A percentile compares a stretch with the other conserved stretches of the same genome.
phyloP scores from a whole-genome alignment of 306 rosid species.

The Gleditsia sinensis region DNA sequence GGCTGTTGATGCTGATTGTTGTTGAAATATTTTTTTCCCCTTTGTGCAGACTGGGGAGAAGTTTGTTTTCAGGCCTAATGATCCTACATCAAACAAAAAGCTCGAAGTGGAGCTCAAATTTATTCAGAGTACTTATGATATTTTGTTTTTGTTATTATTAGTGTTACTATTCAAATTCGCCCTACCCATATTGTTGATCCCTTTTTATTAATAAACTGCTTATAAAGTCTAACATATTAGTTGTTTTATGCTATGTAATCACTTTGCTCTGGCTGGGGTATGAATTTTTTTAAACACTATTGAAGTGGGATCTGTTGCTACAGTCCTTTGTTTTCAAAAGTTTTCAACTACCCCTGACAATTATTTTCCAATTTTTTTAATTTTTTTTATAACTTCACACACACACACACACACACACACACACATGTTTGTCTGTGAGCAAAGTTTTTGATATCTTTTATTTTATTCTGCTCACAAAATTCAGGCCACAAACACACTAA shows the following conservation, averaged over 20 bases:
- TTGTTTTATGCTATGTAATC: background rate
- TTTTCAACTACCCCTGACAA: background rate
- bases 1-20: background rate
- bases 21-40: background rate
- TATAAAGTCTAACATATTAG: background rate
- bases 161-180: constrained; percentile 12
- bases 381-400: too few species aligned
- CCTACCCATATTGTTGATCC: background rate
- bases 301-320: constrained; percentile 4
- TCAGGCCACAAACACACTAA: constrained; percentile 80
- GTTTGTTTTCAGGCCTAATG: constrained; percentile 66
- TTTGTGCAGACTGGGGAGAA: constrained; percentile 58
- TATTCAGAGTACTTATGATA: constrained; percentile 54
- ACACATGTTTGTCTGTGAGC: background rate
- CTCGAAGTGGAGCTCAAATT: constrained; percentile 64
- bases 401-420: background rate
- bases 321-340: background rate
- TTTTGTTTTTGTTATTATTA: constrained; percentile 11
- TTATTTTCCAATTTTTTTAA: too few species aligned
- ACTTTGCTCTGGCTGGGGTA: background rate
- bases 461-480: constrained; percentile 20
- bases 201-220: background rate
- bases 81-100: constrained; percentile 65
- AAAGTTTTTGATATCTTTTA: background rate
- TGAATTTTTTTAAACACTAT: background rate